Evolutionary conservation across 257 asterid species (phyloP).

Genomic region (Scutellaria barbata): DNA sequence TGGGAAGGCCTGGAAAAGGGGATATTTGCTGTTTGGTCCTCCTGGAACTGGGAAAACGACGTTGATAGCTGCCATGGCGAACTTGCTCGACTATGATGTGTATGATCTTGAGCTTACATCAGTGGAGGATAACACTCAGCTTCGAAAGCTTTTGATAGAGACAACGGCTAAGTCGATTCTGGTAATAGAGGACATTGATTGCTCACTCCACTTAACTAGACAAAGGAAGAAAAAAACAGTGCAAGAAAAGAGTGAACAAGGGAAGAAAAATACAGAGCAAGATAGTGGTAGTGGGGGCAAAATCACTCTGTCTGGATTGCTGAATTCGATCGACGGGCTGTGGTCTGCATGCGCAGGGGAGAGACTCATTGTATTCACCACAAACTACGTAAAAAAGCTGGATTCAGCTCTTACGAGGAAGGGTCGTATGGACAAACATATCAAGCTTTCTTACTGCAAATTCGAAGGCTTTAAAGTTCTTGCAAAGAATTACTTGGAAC

Average conservation of each 20-base stretch:
- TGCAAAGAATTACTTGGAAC: conserved; percentile 45
- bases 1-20: conserved; percentile 56
- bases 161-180: conserved; percentile 45
- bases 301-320: conserved; percentile 45
- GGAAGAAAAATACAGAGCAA: conserved; percentile 30
- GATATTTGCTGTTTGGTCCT: conserved; percentile 45
- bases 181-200: conserved; percentile 52
- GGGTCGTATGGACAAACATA: conserved; percentile 49
- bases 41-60: conserved; percentile 53
- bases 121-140: conserved; percentile 40
- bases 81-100: conserved; percentile 42
- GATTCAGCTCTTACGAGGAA: conserved; percentile 49
- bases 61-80: conserved; percentile 52
- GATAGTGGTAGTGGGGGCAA: conserved; percentile 35
- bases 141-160: conserved; percentile 44
- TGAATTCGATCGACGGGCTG: conserved; percentile 45
- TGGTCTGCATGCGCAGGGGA: conserved; percentile 51
- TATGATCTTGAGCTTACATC: conserved; percentile 53
- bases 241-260: conserved; percentile 26
- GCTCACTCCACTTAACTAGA: conserved; percentile 43
- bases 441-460: conserved; percentile 45
- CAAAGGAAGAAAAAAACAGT: conserved; percentile 38
- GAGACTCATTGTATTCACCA: conserved; percentile 46
- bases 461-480: conserved; percentile 46
- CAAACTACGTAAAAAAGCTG: conserved; percentile 41